Evolutionary conservation across 116 monocot genomes (phyloP).

Genomic region (Phalaenopsis hybrid): DNA sequence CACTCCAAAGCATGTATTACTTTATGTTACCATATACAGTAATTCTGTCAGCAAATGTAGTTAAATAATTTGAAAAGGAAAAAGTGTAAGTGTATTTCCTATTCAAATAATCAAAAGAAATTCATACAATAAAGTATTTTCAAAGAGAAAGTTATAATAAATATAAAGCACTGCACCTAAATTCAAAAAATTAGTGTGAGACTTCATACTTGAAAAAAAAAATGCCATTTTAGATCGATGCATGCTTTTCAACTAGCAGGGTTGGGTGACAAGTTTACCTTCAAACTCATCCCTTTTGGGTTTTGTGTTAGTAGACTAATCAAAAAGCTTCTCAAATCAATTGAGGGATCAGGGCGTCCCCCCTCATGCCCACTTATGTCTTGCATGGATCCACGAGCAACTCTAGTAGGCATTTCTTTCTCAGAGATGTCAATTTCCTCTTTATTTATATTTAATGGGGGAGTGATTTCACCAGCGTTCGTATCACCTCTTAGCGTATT

Average conservation of each 20-base stretch:
- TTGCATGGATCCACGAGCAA: conserved; percentile 15
- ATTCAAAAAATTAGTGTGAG: neutral
- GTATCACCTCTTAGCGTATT: conserved; percentile 22
- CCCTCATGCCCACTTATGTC: conserved; percentile 17
- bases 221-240: neutral
- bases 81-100: too few relatives aligned
- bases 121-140: too few relatives aligned
- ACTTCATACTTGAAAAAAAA: neutral
- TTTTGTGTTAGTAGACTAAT: conserved; percentile 50
- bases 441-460: conserved; percentile 26
- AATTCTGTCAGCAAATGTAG: neutral
- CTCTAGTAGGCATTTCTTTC: conserved; percentile 37
- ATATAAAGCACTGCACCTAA: neutral
- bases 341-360: conserved; percentile 20
- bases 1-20: neutral
- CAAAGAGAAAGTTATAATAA: neutral
- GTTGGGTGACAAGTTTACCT: conserved; percentile 32
- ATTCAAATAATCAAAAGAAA: too few relatives aligned
- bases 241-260: neutral
- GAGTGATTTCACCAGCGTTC: conserved; percentile 31
- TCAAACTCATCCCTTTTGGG: conserved; percentile 71
- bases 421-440: conserved; percentile 43
- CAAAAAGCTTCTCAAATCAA: conserved; percentile 44
- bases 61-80: too few relatives aligned
- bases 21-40: neutral